Evolutionary conservation across 2,329 filamentous ascomycete species (phyloP).

Genomic region (Neocucurbitaria cava): DNA sequence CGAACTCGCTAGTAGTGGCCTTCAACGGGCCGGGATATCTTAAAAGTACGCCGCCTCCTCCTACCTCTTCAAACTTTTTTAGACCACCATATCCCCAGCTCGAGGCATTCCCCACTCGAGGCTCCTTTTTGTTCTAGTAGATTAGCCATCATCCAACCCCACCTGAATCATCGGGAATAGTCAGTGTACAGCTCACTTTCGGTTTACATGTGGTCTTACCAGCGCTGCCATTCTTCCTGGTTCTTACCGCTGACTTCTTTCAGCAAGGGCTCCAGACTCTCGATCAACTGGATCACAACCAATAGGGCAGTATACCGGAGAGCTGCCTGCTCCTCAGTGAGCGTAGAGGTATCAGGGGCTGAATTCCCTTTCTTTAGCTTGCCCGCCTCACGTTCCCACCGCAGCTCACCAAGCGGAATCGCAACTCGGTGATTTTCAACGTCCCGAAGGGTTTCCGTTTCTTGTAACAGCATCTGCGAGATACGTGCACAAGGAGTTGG

Average conservation of each 20-base stretch:
- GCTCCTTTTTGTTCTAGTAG: conserved; percentile 80
- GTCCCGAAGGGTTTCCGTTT: conserved; percentile 73
- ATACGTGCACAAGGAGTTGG: conserved; percentile 81
- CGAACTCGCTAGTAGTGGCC: conserved; percentile 15
- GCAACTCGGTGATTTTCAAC: conserved; percentile 79
- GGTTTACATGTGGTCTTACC: conserved; percentile 52
- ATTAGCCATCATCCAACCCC: conserved; percentile 84
- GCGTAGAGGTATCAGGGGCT: conserved; percentile 53
- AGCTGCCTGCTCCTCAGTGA: conserved; percentile 74
- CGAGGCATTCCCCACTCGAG: conserved; percentile 83
- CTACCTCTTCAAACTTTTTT: conserved; percentile 56
- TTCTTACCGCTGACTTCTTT: conserved; percentile 85
- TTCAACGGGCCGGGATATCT: conserved; percentile 31
- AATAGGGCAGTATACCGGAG: conserved; percentile 80
- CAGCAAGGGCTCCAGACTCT: conserved; percentile 82
- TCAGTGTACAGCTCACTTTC: background rate
- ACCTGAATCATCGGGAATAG: conserved; percentile 31
- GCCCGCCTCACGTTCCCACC: conserved; percentile 79
- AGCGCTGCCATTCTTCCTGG: conserved; percentile 89
- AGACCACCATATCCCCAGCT: conserved; percentile 71
- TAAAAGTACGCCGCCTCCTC: conserved; percentile 28
- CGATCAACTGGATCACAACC: conserved; percentile 82
- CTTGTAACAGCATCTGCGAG: conserved; percentile 78
- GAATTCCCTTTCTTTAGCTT: conserved; percentile 44
- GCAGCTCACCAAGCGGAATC: conserved; percentile 83